These are phyloP conservation scores for Pleurotus sapidus DNA, from an alignment of 768 basidiomycete species.

Conservation along the genomic window DNA sequence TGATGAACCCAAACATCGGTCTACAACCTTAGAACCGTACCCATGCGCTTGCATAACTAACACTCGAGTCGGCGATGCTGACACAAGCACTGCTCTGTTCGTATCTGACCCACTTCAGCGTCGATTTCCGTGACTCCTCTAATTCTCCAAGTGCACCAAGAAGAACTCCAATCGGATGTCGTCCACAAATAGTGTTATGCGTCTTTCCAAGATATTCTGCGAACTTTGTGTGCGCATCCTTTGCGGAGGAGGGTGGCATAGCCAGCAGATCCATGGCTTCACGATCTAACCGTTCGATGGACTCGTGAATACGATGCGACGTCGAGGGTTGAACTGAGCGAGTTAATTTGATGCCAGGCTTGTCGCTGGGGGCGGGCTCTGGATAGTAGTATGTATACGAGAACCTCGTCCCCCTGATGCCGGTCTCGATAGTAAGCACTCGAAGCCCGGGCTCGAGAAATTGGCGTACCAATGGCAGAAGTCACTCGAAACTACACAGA, in stretches of 20 bases:
- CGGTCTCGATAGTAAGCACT: neutral
- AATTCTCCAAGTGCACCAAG: conserved; percentile 70
- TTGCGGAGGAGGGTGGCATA: conserved; percentile 49
- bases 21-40: conserved; percentile 47
- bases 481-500: conserved; percentile 92
- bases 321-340: conserved; percentile 35
- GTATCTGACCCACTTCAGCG: conserved; percentile 84
- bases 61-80: conserved; percentile 76
- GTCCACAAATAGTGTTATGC: conserved; percentile 95
- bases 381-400: conserved; percentile 88
- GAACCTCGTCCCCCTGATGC: conserved; percentile 75
- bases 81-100: conserved; percentile 85
- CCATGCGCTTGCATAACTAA: conserved; percentile 95
- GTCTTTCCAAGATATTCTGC: conserved; percentile 66
- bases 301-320: conserved; percentile 72
- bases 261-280: conserved; percentile 79
- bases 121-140: conserved; percentile 37
- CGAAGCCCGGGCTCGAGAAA: neutral
- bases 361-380: conserved; percentile 44
- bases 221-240: conserved; percentile 59
- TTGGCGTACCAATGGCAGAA: conserved; percentile 91
- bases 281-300: conserved; percentile 82
- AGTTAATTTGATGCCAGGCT: conserved; percentile 48
- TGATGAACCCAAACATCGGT: neutral
- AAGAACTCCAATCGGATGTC: conserved; percentile 93